Base-by-base conservation (phyloP, 352 stramenopile genomes). In the Phytophthora crassamura region DNA sequence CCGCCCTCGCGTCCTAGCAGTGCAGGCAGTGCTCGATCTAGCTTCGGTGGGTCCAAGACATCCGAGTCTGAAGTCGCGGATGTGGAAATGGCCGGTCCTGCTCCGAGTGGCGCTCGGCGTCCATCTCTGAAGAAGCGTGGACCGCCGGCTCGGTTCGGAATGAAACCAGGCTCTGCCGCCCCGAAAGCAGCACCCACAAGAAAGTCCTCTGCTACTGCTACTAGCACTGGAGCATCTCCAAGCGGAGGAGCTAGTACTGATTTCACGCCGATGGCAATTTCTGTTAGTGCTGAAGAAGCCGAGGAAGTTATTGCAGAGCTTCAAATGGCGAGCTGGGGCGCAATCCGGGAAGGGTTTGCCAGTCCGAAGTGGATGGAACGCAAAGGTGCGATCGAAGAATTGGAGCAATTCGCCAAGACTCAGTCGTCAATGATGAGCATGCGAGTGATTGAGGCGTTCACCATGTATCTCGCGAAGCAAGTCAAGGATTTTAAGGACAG, bases 401-500 rank as follows among this genome's bases (percentile, higher is more conserved):
- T 96, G 8, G 84, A 95, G 53, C 74, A 74, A 22, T 90, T 80
- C 38, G 78, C 80, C 1, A 82, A 74, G 41, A 47, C 72, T 11
- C 83, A 91, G 14, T 75, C 78, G 2, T 71, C 52, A 14, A 59
- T 57, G 46, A 86, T 95, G 82, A 88, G 30, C 14, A 76, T 86
- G 55, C 68, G 72, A 28, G 69, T 86, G 12, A 87, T 94, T 39
- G 88, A 96, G 52, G 85, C 86, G 7, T 69, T 96, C 36, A 88
- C 83, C 7, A 48, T 94, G 33, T 92, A 87, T 63, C 35, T 95
- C 49, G 64, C 72, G 18, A 89, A 86, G 34, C 77, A 93, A 69
- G 83, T 93, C 9, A 95, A 95, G 53, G 77, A 91, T 45, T 95
- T 96, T 57, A 93, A 92, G 53, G 88, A 96, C 59, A 94, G 83